Evolutionary conservation across 1,284 basidiomycete species (phyloP).

Genomic region (Grifola frondosa): DNA sequence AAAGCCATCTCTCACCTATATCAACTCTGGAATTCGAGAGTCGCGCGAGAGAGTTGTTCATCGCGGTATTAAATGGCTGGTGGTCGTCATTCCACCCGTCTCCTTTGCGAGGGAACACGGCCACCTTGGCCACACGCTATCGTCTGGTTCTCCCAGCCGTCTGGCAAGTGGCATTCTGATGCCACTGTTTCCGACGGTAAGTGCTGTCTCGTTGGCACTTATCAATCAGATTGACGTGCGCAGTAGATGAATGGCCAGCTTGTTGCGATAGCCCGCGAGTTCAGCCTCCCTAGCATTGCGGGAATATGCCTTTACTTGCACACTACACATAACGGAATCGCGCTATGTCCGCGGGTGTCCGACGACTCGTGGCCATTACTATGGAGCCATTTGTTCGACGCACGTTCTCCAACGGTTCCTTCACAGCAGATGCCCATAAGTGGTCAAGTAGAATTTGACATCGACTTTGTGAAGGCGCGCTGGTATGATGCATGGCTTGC

Average conservation of each 20-base stretch:
- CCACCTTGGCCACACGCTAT: constrained; percentile 57
- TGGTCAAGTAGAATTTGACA: constrained; percentile 77
- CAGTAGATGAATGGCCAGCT: constrained; percentile 71
- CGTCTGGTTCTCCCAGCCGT: constrained; percentile 58
- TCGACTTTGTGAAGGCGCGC: constrained; percentile 65
- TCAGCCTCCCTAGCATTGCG: constrained; percentile 71
- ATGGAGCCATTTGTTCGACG: constrained; percentile 65
- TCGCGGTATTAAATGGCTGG: constrained; percentile 53
- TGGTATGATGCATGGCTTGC: constrained; percentile 74
- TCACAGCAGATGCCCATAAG: constrained; percentile 53
- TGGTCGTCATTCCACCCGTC: constrained; percentile 67
- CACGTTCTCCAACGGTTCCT: constrained; percentile 36
- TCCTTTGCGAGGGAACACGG: constrained; percentile 60
- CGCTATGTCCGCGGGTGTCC: constrained; percentile 66
- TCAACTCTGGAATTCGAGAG: constrained; percentile 51
- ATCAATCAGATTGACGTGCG: background rate
- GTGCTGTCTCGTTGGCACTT: constrained; percentile 25
- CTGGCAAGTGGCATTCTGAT: constrained; percentile 69
- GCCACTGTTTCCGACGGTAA: constrained; percentile 73
- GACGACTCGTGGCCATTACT: constrained; percentile 75
- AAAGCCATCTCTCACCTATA: constrained; percentile 56
- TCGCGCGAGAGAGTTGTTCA: constrained; percentile 45
- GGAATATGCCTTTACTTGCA: constrained; percentile 75
- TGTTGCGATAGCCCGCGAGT: constrained; percentile 75
- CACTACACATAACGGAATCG: constrained; percentile 52